These are phyloP conservation scores for Fagopyrum esculentum DNA, from an alignment of 148 eudicot genomes.

Conservation along the genomic window DNA sequence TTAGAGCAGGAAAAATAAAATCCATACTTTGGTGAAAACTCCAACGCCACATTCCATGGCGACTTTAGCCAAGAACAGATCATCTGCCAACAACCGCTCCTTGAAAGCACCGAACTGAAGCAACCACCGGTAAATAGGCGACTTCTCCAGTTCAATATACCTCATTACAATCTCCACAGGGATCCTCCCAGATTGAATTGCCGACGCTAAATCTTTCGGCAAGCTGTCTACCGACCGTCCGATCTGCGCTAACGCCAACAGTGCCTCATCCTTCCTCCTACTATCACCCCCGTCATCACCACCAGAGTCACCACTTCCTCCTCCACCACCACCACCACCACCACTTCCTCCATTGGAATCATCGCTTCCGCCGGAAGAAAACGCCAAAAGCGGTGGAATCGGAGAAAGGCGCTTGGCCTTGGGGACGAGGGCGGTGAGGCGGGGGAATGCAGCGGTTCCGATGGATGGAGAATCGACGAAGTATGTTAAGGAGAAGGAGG, in stretches of 20 bases:
- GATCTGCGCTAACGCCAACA: slow-evolving; percentile 50
- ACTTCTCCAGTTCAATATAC: slow-evolving; percentile 53
- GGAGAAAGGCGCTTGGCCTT: not conserved
- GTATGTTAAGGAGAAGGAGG: slow-evolving; percentile 1
- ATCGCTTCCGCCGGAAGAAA: slow-evolving; percentile 21
- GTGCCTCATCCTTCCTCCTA: slow-evolving; percentile 45
- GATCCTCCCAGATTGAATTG: slow-evolving; percentile 52
- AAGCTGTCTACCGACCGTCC: slow-evolving; percentile 63
- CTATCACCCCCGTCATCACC: slow-evolving; percentile 18
- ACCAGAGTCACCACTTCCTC: slow-evolving; percentile 5
- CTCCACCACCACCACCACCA: slow-evolving; percentile 30
- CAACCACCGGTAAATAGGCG: slow-evolving; percentile 59
- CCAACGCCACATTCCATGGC: slow-evolving; percentile 91
- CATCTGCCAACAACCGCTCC: slow-evolving; percentile 87
- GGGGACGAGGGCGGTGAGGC: slow-evolving; percentile 4
- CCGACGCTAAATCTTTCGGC: slow-evolving; percentile 74
- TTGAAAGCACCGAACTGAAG: slow-evolving; percentile 72
- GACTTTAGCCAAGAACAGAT: slow-evolving; percentile 74
- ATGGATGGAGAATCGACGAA: slow-evolving; percentile 12
- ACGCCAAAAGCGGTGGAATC: not conserved
- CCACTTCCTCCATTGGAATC: slow-evolving; percentile 17
- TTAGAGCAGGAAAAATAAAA: not conserved
- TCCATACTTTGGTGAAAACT: slow-evolving; percentile 58
- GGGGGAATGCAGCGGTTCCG: slow-evolving; percentile 10
- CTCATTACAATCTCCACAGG: slow-evolving; percentile 51